Evolutionary conservation across 306 rosid species (phyloP).

Genomic region (Rosa rugosa): DNA sequence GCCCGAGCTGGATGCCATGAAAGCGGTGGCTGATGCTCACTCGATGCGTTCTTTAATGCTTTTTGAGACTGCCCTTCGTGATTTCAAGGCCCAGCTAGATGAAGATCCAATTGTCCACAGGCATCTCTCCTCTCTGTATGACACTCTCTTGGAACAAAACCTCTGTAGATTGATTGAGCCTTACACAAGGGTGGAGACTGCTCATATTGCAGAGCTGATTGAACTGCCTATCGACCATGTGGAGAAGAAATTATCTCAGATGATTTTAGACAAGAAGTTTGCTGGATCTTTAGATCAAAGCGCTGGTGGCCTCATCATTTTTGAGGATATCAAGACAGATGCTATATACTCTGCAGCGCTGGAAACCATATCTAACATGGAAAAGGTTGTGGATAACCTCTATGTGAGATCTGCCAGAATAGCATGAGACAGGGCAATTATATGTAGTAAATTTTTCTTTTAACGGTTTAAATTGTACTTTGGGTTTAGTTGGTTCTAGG

Average conservation of each 20-base stretch:
- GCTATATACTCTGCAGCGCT: conserved; percentile 53
- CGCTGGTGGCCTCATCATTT: conserved; percentile 51
- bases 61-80: conserved; percentile 66
- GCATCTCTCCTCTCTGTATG: conserved; percentile 76
- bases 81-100: conserved; percentile 77
- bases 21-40: conserved; percentile 87
- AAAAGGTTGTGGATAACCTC: conserved; percentile 90
- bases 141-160: conserved; percentile 86
- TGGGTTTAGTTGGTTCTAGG: too few relatives aligned
- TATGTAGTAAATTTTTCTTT: too few relatives aligned
- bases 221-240: conserved; percentile 60
- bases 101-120: conserved; percentile 94
- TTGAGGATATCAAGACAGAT: conserved; percentile 36
- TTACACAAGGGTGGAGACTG: conserved; percentile 86
- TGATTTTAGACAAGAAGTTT: conserved; percentile 46
- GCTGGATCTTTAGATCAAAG: conserved; percentile 89
- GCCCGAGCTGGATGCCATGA: conserved; percentile 88
- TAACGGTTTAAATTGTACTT: too few relatives aligned
- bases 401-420: conserved; percentile 87
- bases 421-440: conserved; percentile 38
- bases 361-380: conserved; percentile 77
- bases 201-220: conserved; percentile 74
- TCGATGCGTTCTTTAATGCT: conserved; percentile 77
- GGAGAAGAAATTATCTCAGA: conserved; percentile 43
- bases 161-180: conserved; percentile 92